Evolutionary conservation across 352 stramenopile genomes (phyloP).

Genomic region (Phytophthora niederhauseri): DNA sequence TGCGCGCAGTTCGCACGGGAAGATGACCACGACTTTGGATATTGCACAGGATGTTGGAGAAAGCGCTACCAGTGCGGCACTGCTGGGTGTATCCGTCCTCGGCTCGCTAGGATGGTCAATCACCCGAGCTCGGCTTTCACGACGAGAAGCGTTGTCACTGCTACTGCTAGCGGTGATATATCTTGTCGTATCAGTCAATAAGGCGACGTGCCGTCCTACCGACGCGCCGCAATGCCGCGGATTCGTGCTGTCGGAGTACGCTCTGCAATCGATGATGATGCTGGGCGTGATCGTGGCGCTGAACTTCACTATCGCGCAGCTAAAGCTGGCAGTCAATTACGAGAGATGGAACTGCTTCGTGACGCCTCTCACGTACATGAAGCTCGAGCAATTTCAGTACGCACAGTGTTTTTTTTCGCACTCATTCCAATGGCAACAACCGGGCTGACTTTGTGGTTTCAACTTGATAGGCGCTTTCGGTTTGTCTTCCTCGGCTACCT

Average conservation of each 20-base stretch:
- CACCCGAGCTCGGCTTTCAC: conserved; percentile 50
- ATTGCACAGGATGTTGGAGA: conserved; percentile 41
- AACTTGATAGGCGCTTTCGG: conserved; percentile 60
- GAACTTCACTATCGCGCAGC: conserved; percentile 68
- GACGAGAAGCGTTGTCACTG: conserved; percentile 47
- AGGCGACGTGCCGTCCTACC: conserved; percentile 48
- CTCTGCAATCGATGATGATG: conserved; percentile 71
- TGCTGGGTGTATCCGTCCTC: conserved; percentile 56
- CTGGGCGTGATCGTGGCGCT: conserved; percentile 68
- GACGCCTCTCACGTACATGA: conserved; percentile 70
- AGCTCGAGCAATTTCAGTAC: conserved; percentile 73
- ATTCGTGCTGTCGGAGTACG: conserved; percentile 69
- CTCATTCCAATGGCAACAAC: neutral
- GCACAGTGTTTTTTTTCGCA: neutral
- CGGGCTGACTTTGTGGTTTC: neutral
- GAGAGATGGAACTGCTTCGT: conserved; percentile 64
- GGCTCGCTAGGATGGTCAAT: conserved; percentile 71
- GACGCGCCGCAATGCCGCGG: conserved; percentile 55
- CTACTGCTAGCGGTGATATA: conserved; percentile 47
- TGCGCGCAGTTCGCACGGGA: conserved; percentile 45
- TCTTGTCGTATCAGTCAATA: conserved; percentile 43
- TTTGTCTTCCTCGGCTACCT: conserved; percentile 63
- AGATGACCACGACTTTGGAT: conserved; percentile 37
- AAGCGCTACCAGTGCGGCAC: conserved; percentile 41
- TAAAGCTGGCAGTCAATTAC: conserved; percentile 52